phyloP scores from a whole-genome alignment of 495 filamentous ascomycete species.

The Cercophora newfieldiana region DNA sequence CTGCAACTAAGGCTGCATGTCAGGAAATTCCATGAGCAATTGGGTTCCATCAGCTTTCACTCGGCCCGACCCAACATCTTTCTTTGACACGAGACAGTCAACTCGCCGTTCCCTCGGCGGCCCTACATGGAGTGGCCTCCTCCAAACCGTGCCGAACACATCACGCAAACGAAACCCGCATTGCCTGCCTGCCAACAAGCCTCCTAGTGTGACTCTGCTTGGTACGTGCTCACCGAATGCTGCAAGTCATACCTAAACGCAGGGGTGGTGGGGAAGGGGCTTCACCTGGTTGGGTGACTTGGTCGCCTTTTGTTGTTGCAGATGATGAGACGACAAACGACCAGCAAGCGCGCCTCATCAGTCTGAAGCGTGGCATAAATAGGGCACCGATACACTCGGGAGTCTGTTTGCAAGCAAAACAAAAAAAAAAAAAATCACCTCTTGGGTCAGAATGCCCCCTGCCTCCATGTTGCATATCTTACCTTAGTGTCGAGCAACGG shows the following conservation, averaged over 20 bases:
- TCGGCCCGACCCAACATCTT: background rate
- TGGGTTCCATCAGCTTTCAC: background rate
- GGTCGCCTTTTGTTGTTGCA: background rate
- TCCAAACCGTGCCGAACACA: background rate
- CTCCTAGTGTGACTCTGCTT: background rate
- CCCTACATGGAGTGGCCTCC: background rate
- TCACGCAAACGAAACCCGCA: background rate
- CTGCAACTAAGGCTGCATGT: too few species aligned
- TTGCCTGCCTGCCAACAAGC: background rate
- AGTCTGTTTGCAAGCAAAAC: background rate
- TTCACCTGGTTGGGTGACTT: background rate
- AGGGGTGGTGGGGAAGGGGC: background rate
- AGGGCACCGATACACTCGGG: conserved; percentile 16
- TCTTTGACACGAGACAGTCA: background rate
- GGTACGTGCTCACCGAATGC: background rate
- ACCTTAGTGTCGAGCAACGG: background rate
- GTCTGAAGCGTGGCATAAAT: background rate
- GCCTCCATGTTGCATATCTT: conserved; percentile 1
- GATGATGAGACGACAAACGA: background rate
- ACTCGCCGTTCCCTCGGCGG: background rate
- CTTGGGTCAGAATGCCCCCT: background rate
- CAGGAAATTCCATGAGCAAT: background rate
- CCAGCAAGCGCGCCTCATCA: background rate
- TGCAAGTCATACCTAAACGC: conserved; percentile 12
- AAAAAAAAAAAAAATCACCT: background rate